phyloP scores from a whole-genome alignment of 2,329 filamentous ascomycete genomes.

The Microthyrium microscopicum region DNA sequence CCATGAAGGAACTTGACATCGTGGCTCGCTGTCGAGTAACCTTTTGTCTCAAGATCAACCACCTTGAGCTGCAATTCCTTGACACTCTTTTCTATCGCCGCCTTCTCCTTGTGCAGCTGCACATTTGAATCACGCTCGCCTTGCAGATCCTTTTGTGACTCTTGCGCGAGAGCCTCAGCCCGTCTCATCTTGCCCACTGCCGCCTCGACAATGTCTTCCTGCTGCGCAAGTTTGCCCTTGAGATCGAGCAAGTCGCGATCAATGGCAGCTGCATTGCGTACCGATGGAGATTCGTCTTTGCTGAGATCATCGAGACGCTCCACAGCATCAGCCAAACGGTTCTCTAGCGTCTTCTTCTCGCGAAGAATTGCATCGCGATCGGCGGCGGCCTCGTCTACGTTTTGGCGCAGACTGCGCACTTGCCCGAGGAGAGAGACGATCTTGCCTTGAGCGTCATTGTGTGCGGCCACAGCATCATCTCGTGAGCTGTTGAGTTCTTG shows the following conservation, averaged over 20 bases:
- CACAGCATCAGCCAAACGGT: conserved; percentile 71
- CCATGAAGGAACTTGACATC: conserved; percentile 92
- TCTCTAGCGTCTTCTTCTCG: conserved; percentile 81
- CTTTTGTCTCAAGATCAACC: conserved; percentile 91
- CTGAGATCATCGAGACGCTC: conserved; percentile 76
- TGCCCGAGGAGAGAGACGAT: conserved; percentile 82
- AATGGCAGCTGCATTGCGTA: conserved; percentile 75
- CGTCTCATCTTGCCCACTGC: conserved; percentile 95
- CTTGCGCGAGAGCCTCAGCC: conserved; percentile 69
- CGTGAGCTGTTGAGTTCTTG: conserved; percentile 80
- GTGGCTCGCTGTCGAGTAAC: conserved; percentile 83
- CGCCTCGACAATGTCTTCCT: conserved; percentile 81
- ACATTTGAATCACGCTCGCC: conserved; percentile 69
- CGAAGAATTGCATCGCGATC: conserved; percentile 73
- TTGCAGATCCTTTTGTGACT: conserved; percentile 85
- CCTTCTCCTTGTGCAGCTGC: conserved; percentile 78
- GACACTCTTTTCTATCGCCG: conserved; percentile 68
- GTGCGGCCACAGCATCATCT: conserved; percentile 81
- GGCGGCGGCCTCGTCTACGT: conserved; percentile 68
- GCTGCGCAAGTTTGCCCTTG: conserved; percentile 74
- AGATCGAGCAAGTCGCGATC: conserved; percentile 83
- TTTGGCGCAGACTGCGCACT: conserved; percentile 66
- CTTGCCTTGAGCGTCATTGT: conserved; percentile 89
- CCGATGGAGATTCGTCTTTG: conserved; percentile 67
- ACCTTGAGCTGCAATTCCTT: conserved; percentile 82